Percentiles rank a stretch among this genome's conserved stretches.
Evolutionary conservation across 2,329 filamentous ascomycete species (phyloP).

Genomic region (Sporothrix phasma): DNA sequence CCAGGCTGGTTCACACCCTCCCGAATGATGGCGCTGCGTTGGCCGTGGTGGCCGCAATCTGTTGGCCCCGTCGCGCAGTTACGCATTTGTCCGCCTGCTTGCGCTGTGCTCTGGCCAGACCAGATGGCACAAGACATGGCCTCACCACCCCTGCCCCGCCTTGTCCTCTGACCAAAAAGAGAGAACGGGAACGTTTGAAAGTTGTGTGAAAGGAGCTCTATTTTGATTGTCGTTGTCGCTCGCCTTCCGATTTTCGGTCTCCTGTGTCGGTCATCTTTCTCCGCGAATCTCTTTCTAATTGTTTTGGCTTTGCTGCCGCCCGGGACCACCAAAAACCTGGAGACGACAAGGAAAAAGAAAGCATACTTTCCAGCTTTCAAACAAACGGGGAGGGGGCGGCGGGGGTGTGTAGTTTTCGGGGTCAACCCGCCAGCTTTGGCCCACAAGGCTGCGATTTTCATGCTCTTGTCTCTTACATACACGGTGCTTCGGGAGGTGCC

Average conservation of each 20-base stretch:
- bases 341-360: not conserved
- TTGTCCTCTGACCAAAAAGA: not conserved
- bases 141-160: not conserved
- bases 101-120: not conserved
- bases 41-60: not conserved
- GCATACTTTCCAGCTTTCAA: not conserved
- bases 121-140: not conserved
- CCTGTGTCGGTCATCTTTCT: not conserved
- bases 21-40: not conserved
- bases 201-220: not conserved
- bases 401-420: not conserved
- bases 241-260: not conserved
- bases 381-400: not conserved
- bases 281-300: not conserved
- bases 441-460: not conserved
- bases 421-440: not conserved
- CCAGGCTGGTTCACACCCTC: not conserved
- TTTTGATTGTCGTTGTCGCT: too few relatives aligned
- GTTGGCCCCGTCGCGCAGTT: not conserved
- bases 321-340: not conserved
- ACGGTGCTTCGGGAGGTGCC: not conserved
- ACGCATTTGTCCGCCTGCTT: not conserved
- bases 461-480: not conserved
- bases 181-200: not conserved
- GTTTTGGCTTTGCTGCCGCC: not conserved